Conservation (phyloP, 2,329 filamentous ascomycete genomes). For the Chalaropsis thielavioides region DNA sequence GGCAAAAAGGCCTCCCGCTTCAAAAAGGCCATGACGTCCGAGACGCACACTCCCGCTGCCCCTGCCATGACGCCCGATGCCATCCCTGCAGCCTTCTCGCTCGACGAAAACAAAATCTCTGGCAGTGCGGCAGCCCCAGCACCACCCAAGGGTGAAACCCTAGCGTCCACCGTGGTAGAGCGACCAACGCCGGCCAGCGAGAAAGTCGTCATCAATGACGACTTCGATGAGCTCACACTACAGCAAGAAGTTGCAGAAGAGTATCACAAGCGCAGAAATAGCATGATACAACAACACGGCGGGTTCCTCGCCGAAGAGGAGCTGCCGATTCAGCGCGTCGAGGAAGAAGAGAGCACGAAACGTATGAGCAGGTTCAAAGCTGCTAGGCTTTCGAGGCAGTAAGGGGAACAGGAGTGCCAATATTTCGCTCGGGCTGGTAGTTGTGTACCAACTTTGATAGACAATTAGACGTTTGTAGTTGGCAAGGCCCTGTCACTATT, state of each 20-base stretch:
- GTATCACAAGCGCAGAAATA: conserved; percentile 70
- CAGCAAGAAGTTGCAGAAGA: conserved; percentile 64
- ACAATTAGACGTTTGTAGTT: background rate
- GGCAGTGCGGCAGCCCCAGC: conserved; percentile 33
- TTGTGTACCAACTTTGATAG: background rate
- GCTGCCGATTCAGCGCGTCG: conserved; percentile 49
- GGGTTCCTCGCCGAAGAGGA: conserved; percentile 65
- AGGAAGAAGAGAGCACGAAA: conserved; percentile 49
- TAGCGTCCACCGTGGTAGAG: conserved; percentile 48
- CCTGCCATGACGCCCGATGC: conserved; percentile 15
- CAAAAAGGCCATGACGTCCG: conserved; percentile 28
- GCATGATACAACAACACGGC: conserved; percentile 67
- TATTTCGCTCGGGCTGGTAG: background rate
- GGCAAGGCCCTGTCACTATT: too few relatives aligned
- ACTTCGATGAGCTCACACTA: conserved; percentile 46
- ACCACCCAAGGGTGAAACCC: conserved; percentile 31
- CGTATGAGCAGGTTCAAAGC: conserved; percentile 62
- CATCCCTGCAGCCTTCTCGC: conserved; percentile 11
- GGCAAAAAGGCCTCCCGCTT: conserved; percentile 35
- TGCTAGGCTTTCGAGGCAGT: conserved; percentile 45
- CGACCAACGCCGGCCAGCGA: conserved; percentile 27
- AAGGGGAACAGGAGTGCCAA: conserved; percentile 17
- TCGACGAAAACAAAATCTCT: conserved; percentile 19
- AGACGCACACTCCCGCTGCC: background rate
- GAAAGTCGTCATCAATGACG: conserved; percentile 17